These are phyloP conservation scores for Tuber magnatum DNA, from an alignment of 495 filamentous ascomycete species.

Conservation along the genomic window DNA sequence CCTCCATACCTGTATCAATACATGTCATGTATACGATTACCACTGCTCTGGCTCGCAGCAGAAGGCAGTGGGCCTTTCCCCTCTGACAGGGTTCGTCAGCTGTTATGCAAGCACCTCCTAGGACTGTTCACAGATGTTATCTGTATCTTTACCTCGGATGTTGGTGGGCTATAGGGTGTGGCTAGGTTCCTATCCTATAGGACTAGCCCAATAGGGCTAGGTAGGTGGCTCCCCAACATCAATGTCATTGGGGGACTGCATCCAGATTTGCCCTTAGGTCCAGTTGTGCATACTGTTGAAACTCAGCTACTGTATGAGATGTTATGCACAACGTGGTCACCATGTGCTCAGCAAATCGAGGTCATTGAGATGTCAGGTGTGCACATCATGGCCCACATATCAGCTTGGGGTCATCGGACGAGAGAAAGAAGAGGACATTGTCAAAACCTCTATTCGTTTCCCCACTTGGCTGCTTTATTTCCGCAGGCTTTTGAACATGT, in stretches of 20 bases:
- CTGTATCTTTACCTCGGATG: background rate
- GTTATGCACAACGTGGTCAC: background rate
- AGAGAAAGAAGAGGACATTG: too few relatives aligned
- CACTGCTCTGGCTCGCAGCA: background rate
- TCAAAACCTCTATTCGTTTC: too few relatives aligned
- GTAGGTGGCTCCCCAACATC: background rate
- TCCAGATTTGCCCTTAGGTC: background rate
- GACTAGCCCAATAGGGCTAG: background rate
- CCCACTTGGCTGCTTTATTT: background rate
- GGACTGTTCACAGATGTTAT: background rate
- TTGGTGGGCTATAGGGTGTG: background rate
- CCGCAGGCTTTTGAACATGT: background rate
- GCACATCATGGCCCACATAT: background rate
- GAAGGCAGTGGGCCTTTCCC: background rate
- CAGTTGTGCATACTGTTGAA: background rate
- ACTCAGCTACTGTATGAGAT: background rate
- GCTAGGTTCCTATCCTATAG: background rate
- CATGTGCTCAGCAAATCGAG: background rate
- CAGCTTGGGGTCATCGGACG: too few relatives aligned
- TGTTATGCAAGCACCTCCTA: background rate
- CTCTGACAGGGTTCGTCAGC: background rate
- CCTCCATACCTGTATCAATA: too few relatives aligned
- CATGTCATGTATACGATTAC: background rate
- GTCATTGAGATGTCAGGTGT: background rate
- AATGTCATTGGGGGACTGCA: background rate